Evolutionary conservation across 169 alveolate genomes (phyloP), one percentile per base, ranked within the genome.

Genomic region (Plasmodium knowlesi): DNA sequence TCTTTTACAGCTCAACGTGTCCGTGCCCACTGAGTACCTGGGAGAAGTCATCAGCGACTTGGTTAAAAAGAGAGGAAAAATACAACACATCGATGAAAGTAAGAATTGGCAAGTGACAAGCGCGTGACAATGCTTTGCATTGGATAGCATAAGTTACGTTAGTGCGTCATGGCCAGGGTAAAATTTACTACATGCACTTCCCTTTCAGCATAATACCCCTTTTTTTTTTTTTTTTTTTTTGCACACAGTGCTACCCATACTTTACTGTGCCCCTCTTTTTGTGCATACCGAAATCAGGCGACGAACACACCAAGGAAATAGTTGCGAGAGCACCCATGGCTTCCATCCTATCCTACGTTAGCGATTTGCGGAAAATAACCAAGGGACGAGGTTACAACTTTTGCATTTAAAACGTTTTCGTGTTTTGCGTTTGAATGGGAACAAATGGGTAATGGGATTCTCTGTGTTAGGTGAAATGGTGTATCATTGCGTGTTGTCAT

Each of bases 11-110:
- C 34, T 89, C 53, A 81, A 96, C 76, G 96, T 96, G 39, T 43
- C 96, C n/a, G 95, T 97, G 6, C 98, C 98, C 10, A 97, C 96
- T 61, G 97, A 92, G 78, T 96, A 95, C 81, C 86, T 96, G 82
- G 98, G 98, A 53, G 95, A 91, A 86, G 93, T 97, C 57, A 95
- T 97, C 34, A 95, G 97, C 22, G 98, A 97, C 92, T 96, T 97
- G 76, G 95, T 96, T 61, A 95, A 96, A 25, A 89, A 97, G 50
- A 81, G 98, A 46, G 98, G 98, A 28, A 89, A 89, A 54, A 89
- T 89, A 54, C 94, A 89, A 22, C 94, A 89, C 41, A 79, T 89
- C 71, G 90, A 89, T 61, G 94, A 89, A 89, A 89, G 94, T 89
- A 89, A 89, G 74, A 12, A 14, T n/a, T 28, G 34, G 41, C 67